Base-by-base conservation (phyloP, 371 early-diverging fungal species). In the Rhizopus delemar region DNA sequence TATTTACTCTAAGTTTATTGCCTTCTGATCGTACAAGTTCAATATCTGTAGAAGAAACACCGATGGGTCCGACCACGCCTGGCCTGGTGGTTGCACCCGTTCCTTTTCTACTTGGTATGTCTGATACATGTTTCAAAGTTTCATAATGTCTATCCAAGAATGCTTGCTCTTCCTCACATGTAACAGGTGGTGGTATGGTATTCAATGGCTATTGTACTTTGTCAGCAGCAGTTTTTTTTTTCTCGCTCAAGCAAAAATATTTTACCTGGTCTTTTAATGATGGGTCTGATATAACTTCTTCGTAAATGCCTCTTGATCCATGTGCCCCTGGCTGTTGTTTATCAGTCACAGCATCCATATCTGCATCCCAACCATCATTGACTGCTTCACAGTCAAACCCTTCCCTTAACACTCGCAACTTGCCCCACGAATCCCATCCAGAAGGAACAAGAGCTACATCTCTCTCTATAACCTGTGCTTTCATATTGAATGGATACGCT, bases 341-440 rank as follows among this genome's bases (percentile, higher is more conserved):
- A 51, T 75, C 78, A 13, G 54, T 32, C 31, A 84, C 72, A 12
- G 69, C 63, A 55, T 74, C 73, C 57, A 80, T 71, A 68, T 85
- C 83, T 0, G 70, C 53, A 32, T 81, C 81, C 88, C 88, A 91
- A 3, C 87, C 88, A 7, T 79, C 69, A 53, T 80, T 77, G 15
- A 86, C 69, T 5, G 73, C 74, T 5, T 83, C 78, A 56, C 89
- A 88, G 49, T 90, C 87, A 61, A 95, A 97, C 28, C 88, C 89
- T 50, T 86, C 89, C 50, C 90, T 73, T 49, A 93, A 66, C n/a
- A 91, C 83, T 29, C 83, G 78, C 54, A 97, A 93, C 68, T 93
- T 94, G 22, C 90, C 89, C 84, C 88, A 91, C 41, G 92, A 89
- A 67, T 97, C 97, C 97, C 96, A 97, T 13, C 97, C 97, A 32